Base-by-base conservation (phyloP, 129 eudicot genomes). In the Cynara cardunculus region DNA sequence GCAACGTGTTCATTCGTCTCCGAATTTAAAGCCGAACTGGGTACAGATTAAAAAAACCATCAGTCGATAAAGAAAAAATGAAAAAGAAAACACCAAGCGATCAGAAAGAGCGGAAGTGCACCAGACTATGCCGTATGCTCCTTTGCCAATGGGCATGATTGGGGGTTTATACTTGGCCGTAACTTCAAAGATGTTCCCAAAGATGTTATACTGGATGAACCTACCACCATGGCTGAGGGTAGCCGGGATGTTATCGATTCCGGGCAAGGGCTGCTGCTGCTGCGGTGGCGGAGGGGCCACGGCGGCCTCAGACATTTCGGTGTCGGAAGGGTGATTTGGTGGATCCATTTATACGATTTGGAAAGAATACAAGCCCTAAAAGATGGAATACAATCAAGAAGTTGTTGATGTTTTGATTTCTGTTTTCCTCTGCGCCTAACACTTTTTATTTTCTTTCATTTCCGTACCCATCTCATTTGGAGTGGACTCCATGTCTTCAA, bases 81-180 rank as follows among this genome's bases (percentile, higher is more conserved):
- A 13, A 7, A 26, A 76, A 53, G 2, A 41, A 34, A 46, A 12
- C 24, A 79, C 16, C 30, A 62, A 70, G 37, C 37, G 27, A 74
- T 25, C 65, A 24, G 13, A 71, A 64, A 83, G 27, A 35, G 5
- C 72, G 3, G 2, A 49, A 78, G 0, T 18, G 26, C 67, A 93
- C 98, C 94, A 93, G 81, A 93, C 98, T 74, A 93, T 88, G 82
- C 98, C 98, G 84, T 93, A 91, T 0, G 98, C 94, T 79, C 98
- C 98, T 87, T 89, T 88, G 21, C 98, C 98, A 72, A 93, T 89
- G 7, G 93, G 94, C 93, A 86, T 87, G 67, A 93, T 91, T 5
- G 98, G 98, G 24, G 98, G 98, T 39, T 89, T 86, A 82, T 93
- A 93, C 86, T 91, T 93, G 22, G 93, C 84, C 0, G 97, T 93